Percentiles rank a stretch among this genome's conserved stretches.
These are phyloP conservation scores for Malassezia furfur DNA, from an alignment of 1,284 basidiomycete species.

Conservation along the genomic window DNA sequence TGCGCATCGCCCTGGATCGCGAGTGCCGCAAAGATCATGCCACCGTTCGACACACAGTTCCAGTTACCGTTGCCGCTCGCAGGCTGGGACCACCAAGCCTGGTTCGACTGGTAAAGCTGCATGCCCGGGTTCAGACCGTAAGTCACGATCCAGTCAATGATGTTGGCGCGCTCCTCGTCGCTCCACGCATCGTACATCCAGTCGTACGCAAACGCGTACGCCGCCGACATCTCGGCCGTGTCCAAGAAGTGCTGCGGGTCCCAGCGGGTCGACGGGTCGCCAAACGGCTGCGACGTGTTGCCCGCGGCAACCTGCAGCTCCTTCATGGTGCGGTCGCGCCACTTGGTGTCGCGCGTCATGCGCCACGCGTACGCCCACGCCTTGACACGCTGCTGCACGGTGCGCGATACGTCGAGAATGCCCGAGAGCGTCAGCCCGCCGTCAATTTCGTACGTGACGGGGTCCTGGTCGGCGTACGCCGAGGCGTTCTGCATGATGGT, in stretches of 20 bases:
- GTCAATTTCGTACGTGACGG: conserved; percentile 67
- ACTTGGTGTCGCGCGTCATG: conserved; percentile 80
- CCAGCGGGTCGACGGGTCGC: conserved; percentile 57
- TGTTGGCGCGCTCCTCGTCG: conserved; percentile 60
- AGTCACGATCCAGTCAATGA: conserved; percentile 66
- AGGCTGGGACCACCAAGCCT: conserved; percentile 52
- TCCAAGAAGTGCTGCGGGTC: conserved; percentile 89
- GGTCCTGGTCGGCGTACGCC: conserved; percentile 55
- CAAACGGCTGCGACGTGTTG: conserved; percentile 52
- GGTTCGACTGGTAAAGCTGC: conserved; percentile 43
- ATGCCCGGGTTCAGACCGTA: conserved; percentile 59
- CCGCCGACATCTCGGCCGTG: conserved; percentile 67
- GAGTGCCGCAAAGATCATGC: conserved; percentile 76
- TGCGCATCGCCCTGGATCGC: conserved; percentile 62
- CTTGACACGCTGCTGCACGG: conserved; percentile 82
- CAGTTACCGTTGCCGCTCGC: conserved; percentile 64
- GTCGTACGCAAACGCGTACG: conserved; percentile 72
- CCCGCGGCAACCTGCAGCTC: conserved; percentile 58
- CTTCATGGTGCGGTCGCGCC: conserved; percentile 71
- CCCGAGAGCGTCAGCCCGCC: conserved; percentile 61
- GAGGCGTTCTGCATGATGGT: conserved; percentile 84
- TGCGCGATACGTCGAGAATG: conserved; percentile 81
- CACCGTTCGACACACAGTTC: conserved; percentile 95
- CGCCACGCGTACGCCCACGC: conserved; percentile 83
- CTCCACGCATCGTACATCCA: conserved; percentile 81